Evolutionary conservation across 2,329 filamentous ascomycete species (phyloP), one percentile per base, ranked within the genome.

Genomic region (Hirsutella minnesotensis): DNA sequence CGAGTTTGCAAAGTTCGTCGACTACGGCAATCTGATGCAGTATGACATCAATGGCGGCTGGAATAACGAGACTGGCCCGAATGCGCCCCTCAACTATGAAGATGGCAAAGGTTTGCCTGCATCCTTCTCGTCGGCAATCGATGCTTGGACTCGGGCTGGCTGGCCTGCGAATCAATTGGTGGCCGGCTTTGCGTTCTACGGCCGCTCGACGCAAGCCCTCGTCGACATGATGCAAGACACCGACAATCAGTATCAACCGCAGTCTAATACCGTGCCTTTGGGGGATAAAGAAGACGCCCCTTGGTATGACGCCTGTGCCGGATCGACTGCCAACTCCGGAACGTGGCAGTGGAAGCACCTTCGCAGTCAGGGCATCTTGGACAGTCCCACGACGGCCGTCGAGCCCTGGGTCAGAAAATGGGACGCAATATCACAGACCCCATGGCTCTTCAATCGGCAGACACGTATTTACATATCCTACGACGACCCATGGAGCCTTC

Each of bases 21-120:
- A 41, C 39, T 35, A 22, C 13, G 30, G 12, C 8, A n/a, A n/a
- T 15, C 19, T 48, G 3, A 44, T 48, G 40, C 35, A 41, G 37
- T 48, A 38, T 10, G 47, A 48, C 41, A 37, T 46, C 42, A 46
- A 45, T 29, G 44, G 44, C 29, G 21, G 35, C 18, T 48, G 44
- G 44, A 33, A 20, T 15, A 22, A 35, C 12, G 34, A 20, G 3
- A 43, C 44, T 3, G 47, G 47, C 1, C 42, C 47, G 3, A 34
- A 34, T 18, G 34, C 47, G 16, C 47, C 47, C 3, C 21, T 48
- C 18, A 40, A 44, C 30, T 45, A 42, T 20, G 40, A 43, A 39
- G 5, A 10, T 8, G 42, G 39, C 16, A 38, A 43, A 19, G 44
- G 40, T 3, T 15, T 21, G 16, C 47, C 41, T 33, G 20, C 42